Base-by-base conservation (phyloP, 1,284 basidiomycete species). In the Leccinum ponderosum region DNA sequence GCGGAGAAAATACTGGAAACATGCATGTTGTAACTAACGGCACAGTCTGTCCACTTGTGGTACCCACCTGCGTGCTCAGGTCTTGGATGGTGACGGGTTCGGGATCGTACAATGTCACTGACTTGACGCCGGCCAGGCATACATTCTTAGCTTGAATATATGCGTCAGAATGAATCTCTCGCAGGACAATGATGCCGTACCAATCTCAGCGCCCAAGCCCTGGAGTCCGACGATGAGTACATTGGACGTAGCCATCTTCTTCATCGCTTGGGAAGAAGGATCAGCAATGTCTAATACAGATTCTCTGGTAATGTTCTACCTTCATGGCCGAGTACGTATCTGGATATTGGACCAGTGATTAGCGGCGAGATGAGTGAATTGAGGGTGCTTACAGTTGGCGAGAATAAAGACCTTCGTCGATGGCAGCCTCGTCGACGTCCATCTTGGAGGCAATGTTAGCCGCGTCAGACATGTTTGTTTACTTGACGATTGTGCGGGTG, bases 161-260 rank as follows among this genome's bases (percentile, higher is more conserved):
- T 54, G 56, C 35, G 58, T 66, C 53, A 70, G 65, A 44, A 52
- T 51, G 52, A 57, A 25, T 55, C 31, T 56, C 54, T 60, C 7
- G 39, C 42, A 61, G 20, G 55, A 47, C 35, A 53, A 56, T 64
- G 53, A 54, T 51, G 61, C 75, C 81, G 69, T 69, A 93, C 95
- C 95, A 72, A 99, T 97, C 79, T 99, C 97, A 60, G 94, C 94
- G 62, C 97, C 97, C 62, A 99, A 81, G 65, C 97, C 97, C 67
- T 92, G 91, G 75, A 97, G 79, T 33, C 97, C 97, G 51, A 98
- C 90, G 67, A 99, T 89, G 64, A 99, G 87, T 53, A 99, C 93
- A 74, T 98, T 97, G 59, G 96, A 98, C 29, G 86, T 83, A 7
- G 97, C 97, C 97, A 99, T 99, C 74, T 91, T 92, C 84, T 98